Evolutionary conservation across 1,139 yeast species (phyloP).

Genomic region (Blastobotrys persicus): DNA sequence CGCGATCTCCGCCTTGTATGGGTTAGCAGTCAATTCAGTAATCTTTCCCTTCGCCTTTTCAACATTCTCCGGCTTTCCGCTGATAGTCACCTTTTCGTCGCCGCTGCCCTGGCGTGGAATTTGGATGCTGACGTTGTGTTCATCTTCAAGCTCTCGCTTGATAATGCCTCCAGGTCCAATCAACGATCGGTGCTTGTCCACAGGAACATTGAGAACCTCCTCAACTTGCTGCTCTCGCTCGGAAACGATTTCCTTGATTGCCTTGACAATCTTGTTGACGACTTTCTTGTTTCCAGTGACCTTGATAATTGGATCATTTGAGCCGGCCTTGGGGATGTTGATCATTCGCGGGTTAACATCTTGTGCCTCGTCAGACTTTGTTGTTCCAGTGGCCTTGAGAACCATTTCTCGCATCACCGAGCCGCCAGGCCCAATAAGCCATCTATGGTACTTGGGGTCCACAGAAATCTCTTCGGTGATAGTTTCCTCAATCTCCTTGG

Average conservation of each 20-base stretch:
- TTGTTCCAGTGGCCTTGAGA: constrained; percentile 68
- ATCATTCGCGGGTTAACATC: constrained; percentile 52
- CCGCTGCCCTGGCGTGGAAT: constrained; percentile 59
- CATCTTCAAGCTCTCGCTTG: constrained; percentile 71
- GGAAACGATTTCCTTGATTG: constrained; percentile 61
- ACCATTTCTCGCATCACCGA: constrained; percentile 72
- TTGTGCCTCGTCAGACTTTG: constrained; percentile 23
- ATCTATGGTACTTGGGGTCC: constrained; percentile 75
- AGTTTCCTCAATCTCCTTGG: constrained; percentile 65
- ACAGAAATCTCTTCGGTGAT: constrained; percentile 63
- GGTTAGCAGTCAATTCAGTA: constrained; percentile 38
- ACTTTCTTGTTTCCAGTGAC: constrained; percentile 74
- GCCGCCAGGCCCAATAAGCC: constrained; percentile 81
- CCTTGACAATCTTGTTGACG: constrained; percentile 66
- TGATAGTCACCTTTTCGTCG: constrained; percentile 34
- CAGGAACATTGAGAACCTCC: constrained; percentile 60
- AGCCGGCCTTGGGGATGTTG: constrained; percentile 71
- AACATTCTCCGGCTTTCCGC: constrained; percentile 36
- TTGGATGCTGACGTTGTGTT: constrained; percentile 58
- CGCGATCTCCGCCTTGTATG: constrained; percentile 45
- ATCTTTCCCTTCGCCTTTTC: constrained; percentile 38
- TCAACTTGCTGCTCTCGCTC: constrained; percentile 62
- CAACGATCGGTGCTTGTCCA: constrained; percentile 70
- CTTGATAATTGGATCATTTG: constrained; percentile 56
- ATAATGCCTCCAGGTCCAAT: constrained; percentile 81